Evolutionary conservation across 768 basidiomycete genomes (phyloP), one percentile per base, ranked within the genome.

Genomic region (Sporobolomyces pararoseus): DNA sequence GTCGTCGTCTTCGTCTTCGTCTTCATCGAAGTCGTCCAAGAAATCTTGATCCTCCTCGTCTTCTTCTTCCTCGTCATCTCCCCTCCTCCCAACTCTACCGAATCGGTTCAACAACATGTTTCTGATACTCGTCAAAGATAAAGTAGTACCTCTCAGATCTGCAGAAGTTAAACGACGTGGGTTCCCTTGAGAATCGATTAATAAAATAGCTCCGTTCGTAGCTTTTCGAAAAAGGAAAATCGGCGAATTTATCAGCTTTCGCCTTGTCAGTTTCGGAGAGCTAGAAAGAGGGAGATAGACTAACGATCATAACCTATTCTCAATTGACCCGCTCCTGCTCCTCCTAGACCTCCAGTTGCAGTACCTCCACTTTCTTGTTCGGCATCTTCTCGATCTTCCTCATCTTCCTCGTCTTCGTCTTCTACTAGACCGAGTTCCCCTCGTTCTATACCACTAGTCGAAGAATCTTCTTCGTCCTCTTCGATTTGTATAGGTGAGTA

Each of bases 241-340:
- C 39, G 39, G 9, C 39, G 10, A 42, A 9, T 42, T 9, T 4
- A 19, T 55, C 57, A 34, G 25, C 37, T 14, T 47, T 19, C 16
- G 35, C 23, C 27, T 7, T 1, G 39, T 62, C 44, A 31, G 16
- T 5, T 12, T 19, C n/a, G 10, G 52, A n/a, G 29, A 23, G 35
- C n/a, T 17, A 13, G n/a, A 23, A 6, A 39, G 27, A 7, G 23
- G 63, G 5, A 25, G 39, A 42, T 9, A 42, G 39, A 39, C 61
- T n/a, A 1, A 67, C 70, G 64, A 54, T 69, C 61, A 7, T 51
- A 31, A 1, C 63, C 71, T 52, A 72, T 72, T 25, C 54, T 47
- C 19, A 68, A 35, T 7, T 47, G 39, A 7, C 57, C 53, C 27
- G 34, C 23, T 42, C 55, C 21, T 32, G 32, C 23, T 35, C 31